Evolutionary conservation across 2,329 filamentous ascomycete genomes (phyloP), one percentile per base, ranked within the genome.

Genomic region (Paecilomyces dactylethromorphus): DNA sequence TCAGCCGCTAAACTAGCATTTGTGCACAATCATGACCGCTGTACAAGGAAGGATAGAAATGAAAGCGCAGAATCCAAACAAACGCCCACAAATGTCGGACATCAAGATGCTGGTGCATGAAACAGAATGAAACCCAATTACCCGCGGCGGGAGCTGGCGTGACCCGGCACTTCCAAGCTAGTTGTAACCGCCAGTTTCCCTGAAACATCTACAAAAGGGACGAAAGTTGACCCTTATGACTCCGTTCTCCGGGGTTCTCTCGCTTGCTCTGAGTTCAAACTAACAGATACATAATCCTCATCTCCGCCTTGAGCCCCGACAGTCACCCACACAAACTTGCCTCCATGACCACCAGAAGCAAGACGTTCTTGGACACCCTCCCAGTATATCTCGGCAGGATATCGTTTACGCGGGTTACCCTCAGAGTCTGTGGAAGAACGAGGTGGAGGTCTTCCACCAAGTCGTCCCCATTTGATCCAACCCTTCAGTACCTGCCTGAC

Each of bases 311-410:
- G 76, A 21, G 77, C 75, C 7, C 78, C 78, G 15, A 81, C 78
- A 0, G 78, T 79, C 24, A 80, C 78, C 78, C 82, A 83, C 58
- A 78, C 78, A 52, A 81, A 77, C 65, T 81, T 81, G 3, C 69
- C 79, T 72, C 69, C 71, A 29, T 83, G 80, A 18, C 69, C 80
- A 58, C 75, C 73, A 60, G 64, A 64, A 55, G 68, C 74, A 53
- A 64, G 72, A 39, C 66, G 77, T 66, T 72, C 77, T 65, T 74
- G 76, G 39, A 66, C 69, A 49, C 75, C 79, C 65, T 72, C 71
- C 74, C 71, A 80, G 64, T 70, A 75, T 55, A 74, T 70, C 54
- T 74, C 72, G 2, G 63, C 56, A 1, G 64, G 62, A 32, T 22
- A 63, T 63, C n/a, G 24, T n/a, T 53, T 56, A 45, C 11, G 57